Evolutionary conservation across 129 eudicot genomes (phyloP).

Genomic region (Flaveria bidentis): DNA sequence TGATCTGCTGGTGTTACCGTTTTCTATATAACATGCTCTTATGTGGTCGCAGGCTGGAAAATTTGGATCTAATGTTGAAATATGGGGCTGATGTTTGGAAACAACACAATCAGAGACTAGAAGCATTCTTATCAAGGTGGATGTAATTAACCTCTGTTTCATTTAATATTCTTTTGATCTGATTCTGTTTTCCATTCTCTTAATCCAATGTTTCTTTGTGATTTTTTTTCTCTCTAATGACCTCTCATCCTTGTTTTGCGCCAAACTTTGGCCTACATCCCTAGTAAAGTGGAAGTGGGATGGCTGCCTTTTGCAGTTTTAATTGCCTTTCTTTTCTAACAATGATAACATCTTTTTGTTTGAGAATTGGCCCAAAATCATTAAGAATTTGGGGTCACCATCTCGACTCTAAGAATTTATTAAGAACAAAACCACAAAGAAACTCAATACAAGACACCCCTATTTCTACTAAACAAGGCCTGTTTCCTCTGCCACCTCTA

Average conservation of each 20-base stretch:
- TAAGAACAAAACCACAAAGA: no score
- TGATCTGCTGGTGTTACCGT: slow-evolving; percentile 10
- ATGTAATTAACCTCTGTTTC: slow-evolving; percentile 1
- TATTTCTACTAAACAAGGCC: no score
- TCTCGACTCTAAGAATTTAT: no score
- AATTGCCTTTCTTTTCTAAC: not conserved
- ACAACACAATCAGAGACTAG: slow-evolving; percentile 81
- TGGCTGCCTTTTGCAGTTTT: not conserved
- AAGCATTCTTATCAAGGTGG: slow-evolving; percentile 78
- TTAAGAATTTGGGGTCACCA: no score
- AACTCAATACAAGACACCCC: no score
- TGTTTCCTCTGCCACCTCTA: no score
- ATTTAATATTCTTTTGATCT: slow-evolving; percentile 3
- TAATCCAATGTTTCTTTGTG: not conserved
- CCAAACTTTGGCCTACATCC: not conserved
- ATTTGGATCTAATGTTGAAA: slow-evolving; percentile 79
- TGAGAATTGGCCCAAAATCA: no score
- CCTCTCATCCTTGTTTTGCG: no score
- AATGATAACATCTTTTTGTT: not conserved
- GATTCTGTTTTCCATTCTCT: slow-evolving; percentile 9
- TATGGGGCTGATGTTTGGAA: slow-evolving; percentile 92
- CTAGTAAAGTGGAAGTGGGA: not conserved
- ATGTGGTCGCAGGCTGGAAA: slow-evolving; percentile 68
- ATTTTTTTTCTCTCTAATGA: not conserved
- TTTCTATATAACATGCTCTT: slow-evolving; percentile 18